Percentiles rank a stretch among this genome's conserved stretches.
Conservation (phyloP, 257 asterid species). For the Solanum rostratum region DNA sequence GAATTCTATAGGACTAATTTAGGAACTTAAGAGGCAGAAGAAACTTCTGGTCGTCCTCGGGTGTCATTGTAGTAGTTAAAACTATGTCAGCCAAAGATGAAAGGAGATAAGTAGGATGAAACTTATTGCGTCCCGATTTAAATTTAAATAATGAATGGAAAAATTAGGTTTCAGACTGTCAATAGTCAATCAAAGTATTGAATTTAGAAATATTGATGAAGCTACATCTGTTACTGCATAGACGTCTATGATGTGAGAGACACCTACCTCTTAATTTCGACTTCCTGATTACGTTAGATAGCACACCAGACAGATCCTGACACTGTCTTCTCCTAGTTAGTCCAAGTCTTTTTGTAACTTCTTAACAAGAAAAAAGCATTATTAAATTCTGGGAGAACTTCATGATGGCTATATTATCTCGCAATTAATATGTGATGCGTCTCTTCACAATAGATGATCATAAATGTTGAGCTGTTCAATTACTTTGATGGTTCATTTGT, state of each 20-base stretch:
- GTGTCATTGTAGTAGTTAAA: not conserved
- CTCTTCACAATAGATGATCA: not conserved
- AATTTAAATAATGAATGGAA: not conserved
- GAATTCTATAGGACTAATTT: not conserved
- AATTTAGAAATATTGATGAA: not conserved
- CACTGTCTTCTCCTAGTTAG: not conserved
- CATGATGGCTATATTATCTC: not conserved
- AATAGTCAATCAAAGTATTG: not conserved
- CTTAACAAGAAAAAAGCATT: not conserved
- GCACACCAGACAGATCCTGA: not conserved
- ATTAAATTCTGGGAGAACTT: not conserved
- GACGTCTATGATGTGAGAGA: not conserved
- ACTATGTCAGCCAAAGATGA: not conserved
- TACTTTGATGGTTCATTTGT: not conserved
- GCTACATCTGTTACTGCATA: not conserved
- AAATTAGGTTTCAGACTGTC: not conserved
- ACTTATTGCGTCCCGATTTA: not conserved
- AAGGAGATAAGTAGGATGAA: not conserved
- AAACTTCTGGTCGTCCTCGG: not conserved
- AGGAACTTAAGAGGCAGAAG: not conserved
- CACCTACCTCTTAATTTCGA: not conserved
- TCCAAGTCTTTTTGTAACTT: not conserved
- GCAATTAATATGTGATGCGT: not conserved
- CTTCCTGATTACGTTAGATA: not conserved
- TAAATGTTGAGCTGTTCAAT: not conserved